These are phyloP conservation scores for Cryoendolithus antarcticus DNA, from an alignment of 2,329 filamentous ascomycete species.

Conservation along the genomic window DNA sequence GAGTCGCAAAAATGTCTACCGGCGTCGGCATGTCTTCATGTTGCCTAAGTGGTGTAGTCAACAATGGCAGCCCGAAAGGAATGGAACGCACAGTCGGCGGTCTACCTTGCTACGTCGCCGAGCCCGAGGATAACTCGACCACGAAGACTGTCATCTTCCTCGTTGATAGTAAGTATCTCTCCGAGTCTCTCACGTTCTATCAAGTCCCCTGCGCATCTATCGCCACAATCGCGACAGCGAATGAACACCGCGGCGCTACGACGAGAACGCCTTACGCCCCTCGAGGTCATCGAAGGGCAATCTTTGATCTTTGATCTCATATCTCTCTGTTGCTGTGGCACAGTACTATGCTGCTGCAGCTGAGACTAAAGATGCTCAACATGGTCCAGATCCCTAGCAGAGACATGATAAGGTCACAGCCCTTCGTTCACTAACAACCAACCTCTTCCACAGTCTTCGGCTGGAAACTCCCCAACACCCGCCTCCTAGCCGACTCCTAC, in stretches of 20 bases:
- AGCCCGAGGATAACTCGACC: constrained; percentile 29
- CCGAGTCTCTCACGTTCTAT: not conserved
- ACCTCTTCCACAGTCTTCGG: constrained; percentile 28
- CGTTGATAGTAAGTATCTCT: constrained; percentile 24
- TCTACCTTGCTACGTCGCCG: constrained; percentile 32
- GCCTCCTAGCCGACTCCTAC: constrained; percentile 36
- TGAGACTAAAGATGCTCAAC: no score
- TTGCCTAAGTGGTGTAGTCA: constrained; percentile 30
- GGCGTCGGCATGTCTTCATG: constrained; percentile 29
- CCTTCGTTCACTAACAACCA: not conserved
- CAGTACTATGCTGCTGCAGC: no score
- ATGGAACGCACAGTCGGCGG: constrained; percentile 26
- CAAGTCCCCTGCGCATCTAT: no score
- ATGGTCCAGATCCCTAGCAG: not conserved
- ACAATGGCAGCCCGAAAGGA: constrained; percentile 26
- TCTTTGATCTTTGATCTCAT: no score
- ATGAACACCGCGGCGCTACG: no score
- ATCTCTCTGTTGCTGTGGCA: no score
- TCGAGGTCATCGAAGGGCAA: no score
- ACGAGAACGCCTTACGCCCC: no score
- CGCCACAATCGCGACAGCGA: no score
- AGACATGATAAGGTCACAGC: not conserved
- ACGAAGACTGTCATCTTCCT: constrained; percentile 36
- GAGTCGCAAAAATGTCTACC: constrained; percentile 22
- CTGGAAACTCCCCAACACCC: constrained; percentile 34